Percentiles rank a stretch among this genome's conserved stretches.
Conservation (phyloP, 495 filamentous ascomycete species). For the Aspergillus kassunensis region DNA sequence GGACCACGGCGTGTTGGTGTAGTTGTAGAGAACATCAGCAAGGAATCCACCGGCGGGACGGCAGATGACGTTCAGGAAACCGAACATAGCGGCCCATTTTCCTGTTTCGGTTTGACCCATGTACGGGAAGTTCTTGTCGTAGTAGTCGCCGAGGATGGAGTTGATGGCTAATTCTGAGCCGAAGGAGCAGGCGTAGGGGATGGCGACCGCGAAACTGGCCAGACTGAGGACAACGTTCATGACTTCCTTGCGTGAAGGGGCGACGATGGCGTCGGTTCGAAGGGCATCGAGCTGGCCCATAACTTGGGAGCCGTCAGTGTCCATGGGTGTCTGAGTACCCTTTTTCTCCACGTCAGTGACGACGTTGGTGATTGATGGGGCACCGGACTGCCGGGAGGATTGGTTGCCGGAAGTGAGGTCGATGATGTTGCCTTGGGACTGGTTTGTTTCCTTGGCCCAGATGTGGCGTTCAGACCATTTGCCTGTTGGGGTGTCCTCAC, state of each 20-base stretch:
- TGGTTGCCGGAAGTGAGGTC: constrained; percentile 45
- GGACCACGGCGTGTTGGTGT: constrained; percentile 58
- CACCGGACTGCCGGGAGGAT: constrained; percentile 28
- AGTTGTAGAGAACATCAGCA: constrained; percentile 66
- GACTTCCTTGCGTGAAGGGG: constrained; percentile 60
- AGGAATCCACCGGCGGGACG: constrained; percentile 72
- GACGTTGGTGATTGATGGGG: constrained; percentile 36
- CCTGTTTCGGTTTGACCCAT: constrained; percentile 71
- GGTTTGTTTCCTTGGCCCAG: constrained; percentile 26
- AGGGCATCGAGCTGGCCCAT: constrained; percentile 54
- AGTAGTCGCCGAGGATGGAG: constrained; percentile 75
- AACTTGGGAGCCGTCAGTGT: constrained; percentile 46
- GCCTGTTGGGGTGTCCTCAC: constrained; percentile 81
- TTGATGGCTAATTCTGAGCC: constrained; percentile 85
- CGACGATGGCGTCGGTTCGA: constrained; percentile 55
- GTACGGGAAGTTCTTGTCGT: constrained; percentile 67
- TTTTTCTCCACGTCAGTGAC: constrained; percentile 41
- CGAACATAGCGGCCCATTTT: constrained; percentile 86
- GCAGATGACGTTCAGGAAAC: constrained; percentile 75
- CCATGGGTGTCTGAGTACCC: constrained; percentile 33
- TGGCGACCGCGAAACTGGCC: constrained; percentile 62
- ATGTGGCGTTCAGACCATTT: constrained; percentile 73
- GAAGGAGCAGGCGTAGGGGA: constrained; percentile 82
- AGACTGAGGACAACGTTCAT: constrained; percentile 56
- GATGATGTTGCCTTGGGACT: constrained; percentile 37